Conservation (phyloP, 805 yeast genomes). For the Lipomyces sp. region DNA sequence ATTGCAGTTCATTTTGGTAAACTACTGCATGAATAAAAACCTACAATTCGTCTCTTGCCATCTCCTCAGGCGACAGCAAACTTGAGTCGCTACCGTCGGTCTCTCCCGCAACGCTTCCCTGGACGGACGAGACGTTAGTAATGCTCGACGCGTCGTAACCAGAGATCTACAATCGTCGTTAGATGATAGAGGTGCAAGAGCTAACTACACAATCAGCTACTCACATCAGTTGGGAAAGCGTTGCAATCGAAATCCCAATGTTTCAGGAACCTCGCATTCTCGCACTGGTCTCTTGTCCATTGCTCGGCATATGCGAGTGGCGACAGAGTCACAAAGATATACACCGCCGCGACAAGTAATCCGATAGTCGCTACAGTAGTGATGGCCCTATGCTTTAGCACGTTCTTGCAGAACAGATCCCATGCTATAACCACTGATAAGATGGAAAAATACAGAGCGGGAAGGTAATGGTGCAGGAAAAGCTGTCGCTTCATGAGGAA, state of each 20-base stretch:
- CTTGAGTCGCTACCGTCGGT: not conserved
- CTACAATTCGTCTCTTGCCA: not conserved
- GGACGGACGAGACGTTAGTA: not conserved
- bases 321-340: conserved; percentile 64
- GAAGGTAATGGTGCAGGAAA: conserved; percentile 91
- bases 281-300: conserved; percentile 78
- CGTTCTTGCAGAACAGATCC: conserved; percentile 44
- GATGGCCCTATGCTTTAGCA: conserved; percentile 50
- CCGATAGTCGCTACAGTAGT: conserved; percentile 54
- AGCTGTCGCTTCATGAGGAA: conserved; percentile 91
- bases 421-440: conserved; percentile 69
- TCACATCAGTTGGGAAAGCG: conserved; percentile 49
- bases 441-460: conserved; percentile 87
- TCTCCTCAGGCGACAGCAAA: not conserved
- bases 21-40: not conserved
- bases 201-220: not conserved
- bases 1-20: not conserved
- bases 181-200: not conserved
- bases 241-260: conserved; percentile 92
- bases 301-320: conserved; percentile 77
- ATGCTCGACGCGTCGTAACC: not conserved
- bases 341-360: conserved; percentile 56
- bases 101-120: not conserved
- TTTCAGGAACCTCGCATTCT: conserved; percentile 58
- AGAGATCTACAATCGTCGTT: not conserved